Evolutionary conservation across 495 filamentous ascomycete genomes (phyloP).

Genomic region (Talaromyces stipitatus): DNA sequence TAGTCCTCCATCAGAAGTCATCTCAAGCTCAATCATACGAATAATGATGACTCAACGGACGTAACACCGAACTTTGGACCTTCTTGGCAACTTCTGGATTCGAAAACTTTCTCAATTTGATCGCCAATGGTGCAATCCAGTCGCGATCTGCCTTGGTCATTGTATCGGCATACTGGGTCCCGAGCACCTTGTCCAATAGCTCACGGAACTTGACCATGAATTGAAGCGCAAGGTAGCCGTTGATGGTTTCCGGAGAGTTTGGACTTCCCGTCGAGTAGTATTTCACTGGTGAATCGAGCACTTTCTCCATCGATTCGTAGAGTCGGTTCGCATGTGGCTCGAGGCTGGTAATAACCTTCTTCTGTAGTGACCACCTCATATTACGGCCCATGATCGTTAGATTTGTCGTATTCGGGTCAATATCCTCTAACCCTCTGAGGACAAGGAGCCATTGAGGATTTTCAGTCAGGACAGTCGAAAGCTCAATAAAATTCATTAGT

Average conservation of each 20-base stretch:
- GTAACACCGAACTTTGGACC: conserved; percentile 4
- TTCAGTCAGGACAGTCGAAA: conserved; percentile 15
- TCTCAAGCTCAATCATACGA: not conserved
- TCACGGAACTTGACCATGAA: conserved; percentile 18
- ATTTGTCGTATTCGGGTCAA: conserved; percentile 4
- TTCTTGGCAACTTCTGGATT: conserved; percentile 11
- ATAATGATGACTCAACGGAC: conserved; percentile 1
- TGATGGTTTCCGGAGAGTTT: conserved; percentile 3
- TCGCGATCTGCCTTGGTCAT: conserved; percentile 22
- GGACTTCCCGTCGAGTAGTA: not conserved
- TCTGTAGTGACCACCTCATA: conserved; percentile 20
- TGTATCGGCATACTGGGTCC: conserved; percentile 13
- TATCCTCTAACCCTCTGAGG: conserved; percentile 17
- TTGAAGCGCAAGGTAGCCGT: conserved; percentile 13
- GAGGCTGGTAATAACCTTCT: conserved; percentile 14
- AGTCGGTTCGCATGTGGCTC: conserved; percentile 23
- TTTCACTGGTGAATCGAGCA: not conserved
- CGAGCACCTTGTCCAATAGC: conserved; percentile 24
- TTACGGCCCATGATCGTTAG: conserved; percentile 18
- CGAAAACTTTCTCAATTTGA: conserved; percentile 26
- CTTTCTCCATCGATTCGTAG: conserved; percentile 19
- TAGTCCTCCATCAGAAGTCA: not conserved
- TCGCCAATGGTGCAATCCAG: conserved; percentile 15
- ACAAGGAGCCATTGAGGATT: conserved; percentile 26
- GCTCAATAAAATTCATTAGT: conserved; percentile 21